Conservation (phyloP, 176 grass and related monocot genomes). For the Aegilops longissima region DNA sequence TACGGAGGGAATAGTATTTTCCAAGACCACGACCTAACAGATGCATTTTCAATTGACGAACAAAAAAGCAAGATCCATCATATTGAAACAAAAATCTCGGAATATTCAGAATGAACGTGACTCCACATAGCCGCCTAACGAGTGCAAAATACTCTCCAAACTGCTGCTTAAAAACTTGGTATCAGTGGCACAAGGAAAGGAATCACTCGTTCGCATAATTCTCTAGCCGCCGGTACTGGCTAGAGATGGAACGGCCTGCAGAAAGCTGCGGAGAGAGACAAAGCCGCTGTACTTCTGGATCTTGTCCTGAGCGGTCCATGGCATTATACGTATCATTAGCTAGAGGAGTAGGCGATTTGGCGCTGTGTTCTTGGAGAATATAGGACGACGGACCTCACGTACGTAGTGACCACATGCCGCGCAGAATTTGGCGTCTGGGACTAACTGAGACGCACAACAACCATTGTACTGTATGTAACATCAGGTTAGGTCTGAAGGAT, state of each 20-base stretch:
- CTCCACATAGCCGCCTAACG: not conserved
- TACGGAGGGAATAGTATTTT: not conserved
- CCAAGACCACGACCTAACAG: not conserved
- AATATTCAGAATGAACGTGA: not conserved
- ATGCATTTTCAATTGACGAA: not conserved
- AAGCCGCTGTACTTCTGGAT: slow-evolving; percentile 36
- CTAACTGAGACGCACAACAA: not conserved
- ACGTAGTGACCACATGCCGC: slow-evolving; percentile 19
- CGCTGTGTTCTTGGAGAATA: not conserved
- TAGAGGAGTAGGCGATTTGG: not conserved
- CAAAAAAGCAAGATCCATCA: not conserved
- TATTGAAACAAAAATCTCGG: not conserved
- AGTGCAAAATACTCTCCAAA: not conserved
- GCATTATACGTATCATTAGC: slow-evolving; percentile 26
- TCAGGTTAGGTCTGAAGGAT: not conserved
- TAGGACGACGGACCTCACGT: not conserved
- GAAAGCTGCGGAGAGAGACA: slow-evolving; percentile 37
- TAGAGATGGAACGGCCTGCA: slow-evolving; percentile 15
- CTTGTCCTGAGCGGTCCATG: slow-evolving; percentile 39
- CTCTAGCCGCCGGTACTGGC: not conserved
- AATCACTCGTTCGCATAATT: slow-evolving; percentile 10
- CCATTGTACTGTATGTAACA: not conserved
- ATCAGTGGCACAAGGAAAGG: slow-evolving; percentile 16
- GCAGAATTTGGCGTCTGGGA: not conserved
- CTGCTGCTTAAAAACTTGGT: not conserved